Base-by-base conservation (phyloP, 805 yeast species). In the Pichia nakasei region DNA sequence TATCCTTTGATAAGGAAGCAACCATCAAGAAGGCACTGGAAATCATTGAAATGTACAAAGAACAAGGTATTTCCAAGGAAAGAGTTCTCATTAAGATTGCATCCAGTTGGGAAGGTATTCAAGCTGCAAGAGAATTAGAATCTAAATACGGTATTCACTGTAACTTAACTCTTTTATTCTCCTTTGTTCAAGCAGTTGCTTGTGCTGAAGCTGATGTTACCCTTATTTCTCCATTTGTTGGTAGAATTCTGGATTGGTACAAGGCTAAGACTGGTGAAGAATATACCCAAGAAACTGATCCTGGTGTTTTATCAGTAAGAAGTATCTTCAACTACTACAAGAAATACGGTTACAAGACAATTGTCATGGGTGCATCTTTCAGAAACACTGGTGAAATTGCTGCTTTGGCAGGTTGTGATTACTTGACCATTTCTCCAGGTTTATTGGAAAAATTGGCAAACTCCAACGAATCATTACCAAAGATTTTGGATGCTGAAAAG, bases 361-460 rank as follows among this genome's bases (percentile, higher is more conserved):
- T 93, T 64, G 97, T 93, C 63, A 93, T 93, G 99, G 99, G 98
- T 70, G 99, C 99, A 48, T 91, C 97, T 48, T 91, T 93, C 88
- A 91, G 99, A 81, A 93, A 89, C 76, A 68, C 73, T 51, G 96
- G 88, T 56, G 98, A 91, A 74, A 86, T 93, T 70, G 83, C 82
- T 69, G 96, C 94, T 58, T 76, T 93, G 59, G 97, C 98, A 48
- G 99, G 99, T 68, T 82, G 86, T 63, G 99, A 93, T 68, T 88
- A 72, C 79, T 76, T 93, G 70, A 93, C 99, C 64, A 88, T 93
- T 60, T 76, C 97, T 58, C 97, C 97, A 65, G 77, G 75, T 63
- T 75, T 93, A 60, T 80, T 93, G 67, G 96, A 91, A 70, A 83
- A 85, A 70, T 78, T 91, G 63, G 65, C 78, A 66, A 81, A 80